Base-by-base conservation (phyloP, 83 land plant species). In the Thuja plicata region DNA sequence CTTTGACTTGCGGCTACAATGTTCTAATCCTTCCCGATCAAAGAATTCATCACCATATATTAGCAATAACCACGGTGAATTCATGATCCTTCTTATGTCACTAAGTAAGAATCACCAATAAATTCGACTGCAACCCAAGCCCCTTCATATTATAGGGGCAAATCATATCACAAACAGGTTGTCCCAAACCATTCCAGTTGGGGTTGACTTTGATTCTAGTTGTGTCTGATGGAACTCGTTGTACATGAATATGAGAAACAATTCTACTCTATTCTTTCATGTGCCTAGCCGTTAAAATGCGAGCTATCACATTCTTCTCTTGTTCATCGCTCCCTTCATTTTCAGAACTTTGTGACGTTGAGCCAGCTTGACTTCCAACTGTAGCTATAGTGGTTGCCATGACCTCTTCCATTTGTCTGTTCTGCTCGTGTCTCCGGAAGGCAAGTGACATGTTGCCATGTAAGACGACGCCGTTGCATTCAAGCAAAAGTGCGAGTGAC, bases 301-400 rank as follows among this genome's bases (percentile, higher is more conserved):
- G 87, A 57, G 93, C 93, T n/a, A 92, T 92, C 17, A 87, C 89
- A 76, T 66, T 91, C 88, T 92, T 90, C 76, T 92, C 93, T 70
- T 90, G 93, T 87, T 92, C 93, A 70, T 92, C 93, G 62, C 89
- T 92, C 73, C 91, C 88, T 76, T 92, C 92, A 17, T 89, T 35
- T 82, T 91, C 92, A 21, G 89, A 86, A 11, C 60, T 86, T 11
- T 62, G 87, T 45, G 90, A 48, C 13, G 83, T 83, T 21, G 88
- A 50, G 43, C 87, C 70, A 17, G 76, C 85, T 46, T 91, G 92
- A 43, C 88, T 90, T 37, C 89, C 89, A 87, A 90, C 92, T 91
- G 92, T n/a, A n/a, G n/a, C n/a, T n/a, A n/a, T n/a, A n/a, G n/a
- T n/a, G n/a, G n/a, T n/a, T n/a, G n/a, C n/a, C n/a, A n/a, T n/a